phyloP scores from a whole-genome alignment of 176 grass and related monocot species.

The Ampelocalamus luodianensis region DNA sequence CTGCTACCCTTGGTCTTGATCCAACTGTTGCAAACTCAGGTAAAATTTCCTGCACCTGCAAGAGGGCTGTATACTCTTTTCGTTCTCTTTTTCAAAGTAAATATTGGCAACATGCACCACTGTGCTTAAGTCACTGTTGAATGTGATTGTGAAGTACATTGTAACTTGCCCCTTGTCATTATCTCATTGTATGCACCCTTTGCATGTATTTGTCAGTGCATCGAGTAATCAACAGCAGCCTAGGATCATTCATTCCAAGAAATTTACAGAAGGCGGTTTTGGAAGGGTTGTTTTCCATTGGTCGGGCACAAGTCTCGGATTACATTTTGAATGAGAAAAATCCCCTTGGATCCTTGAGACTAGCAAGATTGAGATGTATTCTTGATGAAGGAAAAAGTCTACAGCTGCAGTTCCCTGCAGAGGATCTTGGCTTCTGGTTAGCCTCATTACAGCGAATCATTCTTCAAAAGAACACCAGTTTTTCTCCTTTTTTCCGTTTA shows the following conservation, averaged over 20 bases:
- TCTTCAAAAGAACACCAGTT: neutral
- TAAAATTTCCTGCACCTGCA: conserved; percentile 30
- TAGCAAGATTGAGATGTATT: conserved; percentile 77
- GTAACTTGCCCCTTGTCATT: neutral
- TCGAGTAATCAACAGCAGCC: conserved; percentile 69
- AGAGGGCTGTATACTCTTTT: neutral
- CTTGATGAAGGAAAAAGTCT: conserved; percentile 94
- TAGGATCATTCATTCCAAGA: conserved; percentile 73
- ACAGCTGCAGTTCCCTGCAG: conserved; percentile 92
- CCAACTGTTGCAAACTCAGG: conserved; percentile 94
- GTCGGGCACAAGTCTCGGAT: conserved; percentile 77
- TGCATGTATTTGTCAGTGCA: conserved; percentile 64
- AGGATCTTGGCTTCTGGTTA: conserved; percentile 97
- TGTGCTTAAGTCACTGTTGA: conserved; percentile 15
- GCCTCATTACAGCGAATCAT: neutral
- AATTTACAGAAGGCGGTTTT: conserved; percentile 67
- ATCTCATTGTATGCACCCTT: conserved; percentile 13
- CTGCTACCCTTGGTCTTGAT: conserved; percentile 86
- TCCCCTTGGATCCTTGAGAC: conserved; percentile 67
- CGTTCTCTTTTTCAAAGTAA: conserved; percentile 3
- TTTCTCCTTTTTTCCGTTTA: neutral
- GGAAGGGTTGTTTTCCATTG: conserved; percentile 90
- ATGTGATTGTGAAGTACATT: conserved; percentile 14
- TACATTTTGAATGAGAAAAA: conserved; percentile 90
- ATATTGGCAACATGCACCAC: conserved; percentile 8